A percentile compares a stretch with the other conserved stretches of the same genome.
Evolutionary conservation across 2,329 filamentous ascomycete species (phyloP).

Genomic region (Hyphodiscus sp.): DNA sequence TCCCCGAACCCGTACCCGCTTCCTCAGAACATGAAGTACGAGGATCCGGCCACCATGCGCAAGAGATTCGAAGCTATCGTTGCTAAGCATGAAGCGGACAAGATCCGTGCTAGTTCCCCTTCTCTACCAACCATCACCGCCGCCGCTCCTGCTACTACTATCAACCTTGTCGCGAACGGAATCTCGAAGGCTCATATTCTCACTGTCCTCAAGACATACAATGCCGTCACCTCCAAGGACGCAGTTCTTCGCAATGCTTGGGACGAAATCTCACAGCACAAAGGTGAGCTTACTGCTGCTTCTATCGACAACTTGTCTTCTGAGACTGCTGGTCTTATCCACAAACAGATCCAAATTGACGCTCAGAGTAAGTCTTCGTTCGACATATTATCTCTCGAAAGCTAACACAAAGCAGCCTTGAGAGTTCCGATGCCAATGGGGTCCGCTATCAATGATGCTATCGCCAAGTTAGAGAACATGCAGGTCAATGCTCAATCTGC

Average conservation of each 20-base stretch:
- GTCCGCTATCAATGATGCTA: no score
- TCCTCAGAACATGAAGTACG: neutral
- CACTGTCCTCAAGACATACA: neutral
- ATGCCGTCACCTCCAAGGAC: neutral
- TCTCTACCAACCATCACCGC: neutral
- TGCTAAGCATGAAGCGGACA: neutral
- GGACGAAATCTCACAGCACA: neutral
- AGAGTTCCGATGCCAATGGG: neutral
- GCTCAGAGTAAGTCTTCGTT: neutral
- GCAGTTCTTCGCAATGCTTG: neutral
- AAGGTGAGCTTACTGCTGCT: neutral
- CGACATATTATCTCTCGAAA: neutral
- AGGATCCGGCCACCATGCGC: neutral
- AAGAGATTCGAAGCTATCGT: neutral
- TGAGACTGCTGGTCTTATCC: neutral
- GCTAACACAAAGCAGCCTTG: neutral
- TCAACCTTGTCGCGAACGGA: neutral
- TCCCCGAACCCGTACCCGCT: neutral
- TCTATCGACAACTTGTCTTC: neutral
- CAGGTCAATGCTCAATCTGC: no score
- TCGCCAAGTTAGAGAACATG: no score
- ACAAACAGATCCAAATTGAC: neutral
- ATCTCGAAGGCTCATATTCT: neutral
- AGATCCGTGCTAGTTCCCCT: neutral
- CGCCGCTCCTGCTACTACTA: neutral